Conservation (phyloP, 2,329 filamentous ascomycete species). For the Curvularia sp. region DNA sequence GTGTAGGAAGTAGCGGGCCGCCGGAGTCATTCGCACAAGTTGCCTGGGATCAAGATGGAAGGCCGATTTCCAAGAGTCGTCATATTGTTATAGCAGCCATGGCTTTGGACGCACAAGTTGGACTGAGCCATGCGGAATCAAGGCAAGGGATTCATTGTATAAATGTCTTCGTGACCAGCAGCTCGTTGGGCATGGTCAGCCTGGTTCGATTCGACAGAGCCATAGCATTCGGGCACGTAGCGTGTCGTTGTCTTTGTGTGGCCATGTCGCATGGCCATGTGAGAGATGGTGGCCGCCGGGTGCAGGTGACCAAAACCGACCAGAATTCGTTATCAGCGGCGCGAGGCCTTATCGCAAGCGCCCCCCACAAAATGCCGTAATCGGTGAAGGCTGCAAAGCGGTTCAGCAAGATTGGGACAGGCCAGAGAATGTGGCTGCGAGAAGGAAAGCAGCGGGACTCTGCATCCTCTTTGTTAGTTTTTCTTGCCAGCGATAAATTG, state of each 20-base stretch:
- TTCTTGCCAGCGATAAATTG: neutral
- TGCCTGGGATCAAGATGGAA: neutral
- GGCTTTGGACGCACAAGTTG: neutral
- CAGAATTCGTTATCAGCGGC: conserved; percentile 20
- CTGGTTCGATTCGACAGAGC: neutral
- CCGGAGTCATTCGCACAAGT: conserved; percentile 2
- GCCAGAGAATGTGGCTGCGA: neutral
- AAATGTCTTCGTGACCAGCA: conserved; percentile 2
- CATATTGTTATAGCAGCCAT: neutral
- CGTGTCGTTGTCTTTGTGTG: conserved; percentile 4
- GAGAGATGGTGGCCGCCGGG: neutral
- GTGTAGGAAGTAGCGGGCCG: neutral
- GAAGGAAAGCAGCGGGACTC: neutral
- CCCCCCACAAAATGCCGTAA: conserved; percentile 19
- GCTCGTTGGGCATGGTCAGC: conserved; percentile 4
- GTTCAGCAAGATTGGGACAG: neutral
- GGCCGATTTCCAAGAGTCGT: neutral
- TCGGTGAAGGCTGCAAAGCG: conserved; percentile 12
- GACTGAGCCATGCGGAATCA: neutral
- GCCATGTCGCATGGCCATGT: conserved; percentile 1
- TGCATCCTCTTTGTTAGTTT: neutral
- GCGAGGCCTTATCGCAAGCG: conserved; percentile 17
- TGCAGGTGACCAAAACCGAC: neutral
- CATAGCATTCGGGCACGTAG: conserved; percentile 3
- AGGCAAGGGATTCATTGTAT: neutral